Evolutionary conservation across 2,329 filamentous ascomycete species (phyloP).

Genomic region (Rhinocladiella mackenziei): DNA sequence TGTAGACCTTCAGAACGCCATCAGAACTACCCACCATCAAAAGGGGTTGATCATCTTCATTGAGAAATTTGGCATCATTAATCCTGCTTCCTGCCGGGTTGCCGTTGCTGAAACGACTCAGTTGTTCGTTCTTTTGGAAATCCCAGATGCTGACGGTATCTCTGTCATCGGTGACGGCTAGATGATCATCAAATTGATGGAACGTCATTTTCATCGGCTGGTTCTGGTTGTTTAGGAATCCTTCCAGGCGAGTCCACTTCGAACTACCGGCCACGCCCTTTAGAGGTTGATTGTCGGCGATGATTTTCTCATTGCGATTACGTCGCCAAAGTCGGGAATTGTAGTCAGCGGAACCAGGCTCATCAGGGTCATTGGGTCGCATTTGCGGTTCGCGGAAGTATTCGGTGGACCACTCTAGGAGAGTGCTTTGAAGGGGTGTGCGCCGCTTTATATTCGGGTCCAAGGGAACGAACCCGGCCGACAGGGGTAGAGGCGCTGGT

Average conservation of each 20-base stretch:
- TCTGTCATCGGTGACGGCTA: constrained; percentile 87
- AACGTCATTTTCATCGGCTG: constrained; percentile 93
- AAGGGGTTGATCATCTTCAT: constrained; percentile 93
- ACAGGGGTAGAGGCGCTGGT: constrained; percentile 71
- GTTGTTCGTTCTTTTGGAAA: constrained; percentile 70
- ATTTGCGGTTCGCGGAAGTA: constrained; percentile 99
- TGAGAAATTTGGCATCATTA: constrained; percentile 94
- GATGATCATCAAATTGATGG: constrained; percentile 95
- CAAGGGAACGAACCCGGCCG: constrained; percentile 66
- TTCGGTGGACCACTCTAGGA: constrained; percentile 93
- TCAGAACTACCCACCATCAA: constrained; percentile 94
- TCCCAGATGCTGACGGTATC: constrained; percentile 82
- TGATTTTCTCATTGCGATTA: constrained; percentile 86
- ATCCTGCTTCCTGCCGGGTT: constrained; percentile 89
- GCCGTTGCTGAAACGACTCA: constrained; percentile 87
- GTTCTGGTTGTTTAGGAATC: constrained; percentile 81
- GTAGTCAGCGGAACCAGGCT: constrained; percentile 93
- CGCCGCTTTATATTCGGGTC: constrained; percentile 49
- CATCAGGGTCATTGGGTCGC: constrained; percentile 92
- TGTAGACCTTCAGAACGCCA: constrained; percentile 87
- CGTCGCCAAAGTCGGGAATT: constrained; percentile 91
- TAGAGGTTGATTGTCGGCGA: constrained; percentile 86
- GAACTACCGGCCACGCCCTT: constrained; percentile 82
- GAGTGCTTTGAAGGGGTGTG: constrained; percentile 75
- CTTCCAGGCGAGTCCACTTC: constrained; percentile 78